Evolutionary conservation across 805 yeast genomes (phyloP).

Genomic region (Candida taoyuanica): DNA sequence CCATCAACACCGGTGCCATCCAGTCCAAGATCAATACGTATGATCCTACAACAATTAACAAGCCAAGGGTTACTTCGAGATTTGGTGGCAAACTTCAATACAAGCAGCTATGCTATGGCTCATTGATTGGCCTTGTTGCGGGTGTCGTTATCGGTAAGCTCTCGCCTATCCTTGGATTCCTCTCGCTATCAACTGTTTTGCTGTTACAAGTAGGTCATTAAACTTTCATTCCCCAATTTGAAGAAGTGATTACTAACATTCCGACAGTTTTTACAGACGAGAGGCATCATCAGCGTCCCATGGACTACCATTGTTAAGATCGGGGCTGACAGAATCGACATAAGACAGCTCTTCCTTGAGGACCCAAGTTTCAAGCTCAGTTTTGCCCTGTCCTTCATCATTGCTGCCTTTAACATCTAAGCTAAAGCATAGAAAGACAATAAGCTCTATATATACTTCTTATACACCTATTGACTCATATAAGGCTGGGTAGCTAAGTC

Average conservation of each 20-base stretch:
- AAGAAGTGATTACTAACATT: constrained; percentile 3
- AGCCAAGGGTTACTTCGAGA: constrained; percentile 17
- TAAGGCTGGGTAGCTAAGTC: no score
- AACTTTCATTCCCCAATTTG: neutral
- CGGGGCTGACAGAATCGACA: constrained; percentile 39
- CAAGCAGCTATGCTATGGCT: constrained; percentile 56
- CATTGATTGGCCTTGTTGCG: constrained; percentile 50
- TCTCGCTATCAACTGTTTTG: constrained; percentile 42
- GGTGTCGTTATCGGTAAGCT: constrained; percentile 59
- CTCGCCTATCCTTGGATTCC: constrained; percentile 46
- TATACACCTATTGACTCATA: no score
- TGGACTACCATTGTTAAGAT: constrained; percentile 33
- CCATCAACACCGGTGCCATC: constrained; percentile 15
- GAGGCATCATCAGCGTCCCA: constrained; percentile 46
- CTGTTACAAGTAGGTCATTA: constrained; percentile 22
- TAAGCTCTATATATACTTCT: neutral
- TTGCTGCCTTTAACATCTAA: constrained; percentile 51
- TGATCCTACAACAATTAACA: constrained; percentile 10
- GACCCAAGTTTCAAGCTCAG: constrained; percentile 58
- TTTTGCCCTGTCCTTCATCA: constrained; percentile 49
- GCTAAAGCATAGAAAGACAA: neutral
- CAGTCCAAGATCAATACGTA: constrained; percentile 9
- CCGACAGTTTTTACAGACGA: constrained; percentile 49
- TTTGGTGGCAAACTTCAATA: constrained; percentile 48
- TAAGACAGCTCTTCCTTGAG: constrained; percentile 48